Evolutionary conservation across 805 yeast genomes (phyloP).

Genomic region (Myxozyma vanderwaltii): DNA sequence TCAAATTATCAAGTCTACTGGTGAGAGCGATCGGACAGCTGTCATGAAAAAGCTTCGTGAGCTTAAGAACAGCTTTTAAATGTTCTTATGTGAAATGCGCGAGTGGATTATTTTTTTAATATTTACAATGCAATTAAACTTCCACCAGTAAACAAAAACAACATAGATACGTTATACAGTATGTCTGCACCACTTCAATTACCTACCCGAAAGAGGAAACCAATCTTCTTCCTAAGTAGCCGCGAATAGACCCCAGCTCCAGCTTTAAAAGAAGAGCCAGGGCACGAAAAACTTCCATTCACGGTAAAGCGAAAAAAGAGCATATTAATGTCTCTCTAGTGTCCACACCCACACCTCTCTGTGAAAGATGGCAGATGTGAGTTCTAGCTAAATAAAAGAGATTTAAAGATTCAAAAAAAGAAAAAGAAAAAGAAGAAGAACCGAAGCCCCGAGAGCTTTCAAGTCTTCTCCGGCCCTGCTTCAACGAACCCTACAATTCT

Average conservation of each 20-base stretch:
- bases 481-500: not conserved
- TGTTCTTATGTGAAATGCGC: not conserved
- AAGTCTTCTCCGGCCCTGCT: not conserved
- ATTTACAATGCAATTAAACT: not conserved
- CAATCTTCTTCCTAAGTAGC: slow-evolving; percentile 15
- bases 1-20: slow-evolving; percentile 60
- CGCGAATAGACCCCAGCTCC: slow-evolving; percentile 12
- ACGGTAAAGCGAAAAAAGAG: slow-evolving; percentile 11
- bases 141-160: not conserved
- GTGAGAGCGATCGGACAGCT: slow-evolving; percentile 51
- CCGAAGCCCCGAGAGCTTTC: not conserved
- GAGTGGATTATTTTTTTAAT: not conserved
- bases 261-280: not conserved
- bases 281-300: slow-evolving; percentile 8
- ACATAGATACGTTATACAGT: not conserved
- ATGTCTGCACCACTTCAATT: slow-evolving; percentile 15
- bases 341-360: slow-evolving; percentile 35
- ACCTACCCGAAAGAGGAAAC: slow-evolving; percentile 12
- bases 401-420: not conserved
- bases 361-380: slow-evolving; percentile 25
- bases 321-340: slow-evolving; percentile 29
- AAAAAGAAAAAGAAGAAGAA: slow-evolving; percentile 1
- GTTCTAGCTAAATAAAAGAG: slow-evolving; percentile 34
- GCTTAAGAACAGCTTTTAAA: slow-evolving; percentile 59
- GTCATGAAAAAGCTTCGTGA: slow-evolving; percentile 75